Base-by-base conservation (phyloP, 1,284 basidiomycete species). In the Erythrobasidium hasegawianum region DNA sequence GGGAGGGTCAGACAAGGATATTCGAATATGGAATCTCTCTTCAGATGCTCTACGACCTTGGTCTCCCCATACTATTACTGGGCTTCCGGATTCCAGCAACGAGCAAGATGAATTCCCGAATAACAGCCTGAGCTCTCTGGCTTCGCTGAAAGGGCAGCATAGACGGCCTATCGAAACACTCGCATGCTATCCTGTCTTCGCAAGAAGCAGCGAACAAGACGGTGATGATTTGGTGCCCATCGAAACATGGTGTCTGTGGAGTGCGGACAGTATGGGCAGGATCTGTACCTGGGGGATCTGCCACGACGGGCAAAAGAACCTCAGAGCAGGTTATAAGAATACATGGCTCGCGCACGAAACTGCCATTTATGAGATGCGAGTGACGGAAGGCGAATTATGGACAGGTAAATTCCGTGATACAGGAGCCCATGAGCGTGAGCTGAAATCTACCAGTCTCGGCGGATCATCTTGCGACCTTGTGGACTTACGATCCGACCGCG, bases 1-100 rank as follows among this genome's bases (percentile, higher is more conserved):
- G 0, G 89, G 89, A 16, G 86, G 91, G 22, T 96, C 94, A 7
- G 95, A 98, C 78, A 92, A 93, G 73, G 85, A 87, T 14, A 81
- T 94, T 52, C 85, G 91, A 67, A 81, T 97, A 68, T 97, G 94
- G 93, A 91, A 81, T 66, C 75, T 80, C 14, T 43, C 61, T 4
- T 11, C 14, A 38, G 75, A 39, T 62, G 77, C 38, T 50, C 47
- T 16, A 13, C 72, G 76, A 85, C 26, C 82, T 83, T 14, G 75
- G 54, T 49, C 33, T 14, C 27, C 14, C 11, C 11, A 4, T 5
- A 11, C 33, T 11, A 33, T 4, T 33, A 5, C 11, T 16, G 47
- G 18, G 14, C 47, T 20, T 13, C 5, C 47, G 10, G 10, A 10
- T 49, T 49, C 47, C 4, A 13, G 24, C 24, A 20, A 13, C 47